Evolutionary conservation across 345 rosid genomes (phyloP).

Genomic region (Rhizophora apiculata): DNA sequence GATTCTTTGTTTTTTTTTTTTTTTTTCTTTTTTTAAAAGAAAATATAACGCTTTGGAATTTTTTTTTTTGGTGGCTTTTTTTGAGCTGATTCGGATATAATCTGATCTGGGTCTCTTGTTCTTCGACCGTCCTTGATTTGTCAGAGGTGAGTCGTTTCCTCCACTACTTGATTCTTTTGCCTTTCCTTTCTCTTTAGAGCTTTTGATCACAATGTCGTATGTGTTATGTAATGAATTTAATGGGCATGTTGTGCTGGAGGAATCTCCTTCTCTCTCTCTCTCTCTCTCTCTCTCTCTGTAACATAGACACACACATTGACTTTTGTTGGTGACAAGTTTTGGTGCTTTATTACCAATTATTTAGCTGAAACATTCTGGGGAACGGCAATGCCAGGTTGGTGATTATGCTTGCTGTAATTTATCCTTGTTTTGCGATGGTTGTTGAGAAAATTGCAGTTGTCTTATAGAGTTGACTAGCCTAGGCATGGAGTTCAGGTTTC

Average conservation of each 20-base stretch:
- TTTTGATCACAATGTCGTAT: conserved; percentile 22
- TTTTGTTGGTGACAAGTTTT: conserved; percentile 12
- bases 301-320: conserved; percentile 5
- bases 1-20: conserved; percentile 11
- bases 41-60: no score
- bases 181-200: conserved; percentile 17
- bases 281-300: background rate
- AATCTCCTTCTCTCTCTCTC: conserved; percentile 21
- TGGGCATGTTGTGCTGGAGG: conserved; percentile 37
- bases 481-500: conserved; percentile 16
- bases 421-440: conserved; percentile 11
- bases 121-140: conserved; percentile 27
- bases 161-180: conserved; percentile 30
- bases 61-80: conserved; percentile 24
- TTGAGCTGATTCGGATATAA: conserved; percentile 45
- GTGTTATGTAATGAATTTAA: conserved; percentile 31
- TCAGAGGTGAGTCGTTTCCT: conserved; percentile 43
- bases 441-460: conserved; percentile 8
- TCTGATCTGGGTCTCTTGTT: conserved; percentile 50
- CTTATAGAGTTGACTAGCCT: conserved; percentile 2
- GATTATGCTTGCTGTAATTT: conserved; percentile 12
- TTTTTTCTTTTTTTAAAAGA: background rate
- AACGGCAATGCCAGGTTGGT: conserved; percentile 43
- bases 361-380: conserved; percentile 25
- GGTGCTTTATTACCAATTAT: conserved; percentile 15